Evolutionary conservation across 352 stramenopile genomes (phyloP).

Genomic region (Chrysophaeum taylorii): DNA sequence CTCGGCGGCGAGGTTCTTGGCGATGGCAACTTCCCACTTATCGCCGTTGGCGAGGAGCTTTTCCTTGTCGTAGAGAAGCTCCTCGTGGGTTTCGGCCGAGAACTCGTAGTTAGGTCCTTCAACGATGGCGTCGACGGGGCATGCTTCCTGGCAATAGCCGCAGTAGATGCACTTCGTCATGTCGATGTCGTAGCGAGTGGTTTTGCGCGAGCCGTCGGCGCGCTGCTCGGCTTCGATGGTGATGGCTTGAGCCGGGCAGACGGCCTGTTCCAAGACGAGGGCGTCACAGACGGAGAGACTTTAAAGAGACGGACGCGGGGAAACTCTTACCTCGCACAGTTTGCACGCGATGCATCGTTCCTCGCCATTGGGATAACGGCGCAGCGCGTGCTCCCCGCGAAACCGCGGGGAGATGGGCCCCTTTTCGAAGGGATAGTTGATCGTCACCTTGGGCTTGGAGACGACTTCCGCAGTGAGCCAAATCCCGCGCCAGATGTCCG

Average conservation of each 20-base stretch:
- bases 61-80: conserved; percentile 99
- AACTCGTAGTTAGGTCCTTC: conserved; percentile 99
- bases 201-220: conserved; percentile 90
- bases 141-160: conserved; percentile 78
- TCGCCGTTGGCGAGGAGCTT: conserved; percentile 99
- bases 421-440: conserved; percentile 99
- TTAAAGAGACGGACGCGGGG: no score
- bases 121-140: conserved; percentile 95
- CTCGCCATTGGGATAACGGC: conserved; percentile 96
- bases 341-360: conserved; percentile 99
- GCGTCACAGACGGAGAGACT: no score
- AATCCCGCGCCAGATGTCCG: conserved; percentile 69
- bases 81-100: conserved; percentile 95
- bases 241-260: conserved; percentile 97
- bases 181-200: conserved; percentile 99
- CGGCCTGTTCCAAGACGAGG: no score
- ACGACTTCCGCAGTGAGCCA: conserved; percentile 56
- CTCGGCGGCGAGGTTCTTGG: conserved; percentile 95
- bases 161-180: conserved; percentile 99
- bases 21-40: conserved; percentile 99
- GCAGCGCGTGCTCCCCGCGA: conserved; percentile 93
- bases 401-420: conserved; percentile 87
- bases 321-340: conserved; percentile 98
- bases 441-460: conserved; percentile 79
- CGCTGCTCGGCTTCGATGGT: conserved; percentile 96